Conservation (phyloP, 2,329 filamentous ascomycete genomes). For the Colletotrichum limetticola region DNA sequence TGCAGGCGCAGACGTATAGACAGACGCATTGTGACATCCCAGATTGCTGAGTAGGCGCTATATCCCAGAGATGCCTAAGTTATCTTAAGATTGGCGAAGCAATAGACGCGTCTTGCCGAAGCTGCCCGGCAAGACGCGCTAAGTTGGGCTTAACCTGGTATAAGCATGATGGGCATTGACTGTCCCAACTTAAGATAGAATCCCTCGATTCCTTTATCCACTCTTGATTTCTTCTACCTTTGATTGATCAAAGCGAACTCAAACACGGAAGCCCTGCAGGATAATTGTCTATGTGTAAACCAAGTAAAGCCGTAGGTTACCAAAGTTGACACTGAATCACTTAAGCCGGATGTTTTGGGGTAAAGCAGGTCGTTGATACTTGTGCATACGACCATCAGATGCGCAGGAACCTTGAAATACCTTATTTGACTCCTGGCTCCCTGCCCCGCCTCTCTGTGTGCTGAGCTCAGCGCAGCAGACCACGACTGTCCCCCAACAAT, state of each 20-base stretch:
- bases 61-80: background rate
- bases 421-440: background rate
- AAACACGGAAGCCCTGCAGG: background rate
- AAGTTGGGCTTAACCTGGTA: background rate
- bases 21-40: background rate
- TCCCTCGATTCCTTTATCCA: background rate
- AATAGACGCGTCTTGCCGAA: background rate
- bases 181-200: background rate
- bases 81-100: background rate
- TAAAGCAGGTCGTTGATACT: background rate
- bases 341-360: background rate
- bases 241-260: background rate
- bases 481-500: background rate
- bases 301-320: background rate
- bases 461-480: conserved; percentile 5
- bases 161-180: background rate
- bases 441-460: conserved; percentile 4
- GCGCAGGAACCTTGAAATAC: background rate
- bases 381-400: conserved; percentile 4
- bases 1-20: background rate
- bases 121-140: background rate
- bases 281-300: background rate
- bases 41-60: background rate
- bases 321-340: background rate
- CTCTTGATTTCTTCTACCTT: background rate